phyloP scores from a whole-genome alignment of 306 rosid species.

The Vigna nakashimae region DNA sequence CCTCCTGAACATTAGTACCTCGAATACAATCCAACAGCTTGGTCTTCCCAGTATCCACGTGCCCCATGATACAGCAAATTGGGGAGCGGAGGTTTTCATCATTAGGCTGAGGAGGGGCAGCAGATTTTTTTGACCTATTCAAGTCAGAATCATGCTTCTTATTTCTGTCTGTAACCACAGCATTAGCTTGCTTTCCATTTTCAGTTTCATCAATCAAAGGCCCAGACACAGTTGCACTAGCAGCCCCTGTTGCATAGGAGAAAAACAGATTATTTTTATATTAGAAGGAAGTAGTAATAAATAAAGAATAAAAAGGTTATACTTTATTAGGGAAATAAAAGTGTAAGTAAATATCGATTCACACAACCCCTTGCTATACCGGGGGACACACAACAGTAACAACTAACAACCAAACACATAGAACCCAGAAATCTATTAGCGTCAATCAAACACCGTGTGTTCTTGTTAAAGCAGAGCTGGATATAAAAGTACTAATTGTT shows the following conservation, averaged over 20 bases:
- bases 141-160: slow-evolving; percentile 45
- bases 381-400: neutral
- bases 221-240: slow-evolving; percentile 52
- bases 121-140: slow-evolving; percentile 44
- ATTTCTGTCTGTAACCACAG: slow-evolving; percentile 49
- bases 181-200: slow-evolving; percentile 49
- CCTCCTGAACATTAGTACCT: slow-evolving; percentile 97
- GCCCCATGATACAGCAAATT: slow-evolving; percentile 99
- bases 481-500: neutral
- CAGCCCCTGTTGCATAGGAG: slow-evolving; percentile 45
- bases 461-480: neutral
- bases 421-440: neutral
- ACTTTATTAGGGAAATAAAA: slow-evolving; percentile 20
- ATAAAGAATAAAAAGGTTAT: neutral
- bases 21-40: slow-evolving; percentile 93
- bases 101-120: slow-evolving; percentile 51
- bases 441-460: slow-evolving; percentile 18
- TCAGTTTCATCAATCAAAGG: slow-evolving; percentile 51
- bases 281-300: slow-evolving; percentile 23
- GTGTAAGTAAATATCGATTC: slow-evolving; percentile 13
- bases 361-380: neutral
- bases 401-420: neutral
- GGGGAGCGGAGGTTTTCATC: slow-evolving; percentile 93
- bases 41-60: slow-evolving; percentile 97
- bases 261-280: slow-evolving; percentile 15